A percentile compares a stretch with the other conserved stretches of the same genome.
Evolutionary conservation across 2,329 filamentous ascomycete genomes (phyloP).

Genomic region (Curvularia lunata): DNA sequence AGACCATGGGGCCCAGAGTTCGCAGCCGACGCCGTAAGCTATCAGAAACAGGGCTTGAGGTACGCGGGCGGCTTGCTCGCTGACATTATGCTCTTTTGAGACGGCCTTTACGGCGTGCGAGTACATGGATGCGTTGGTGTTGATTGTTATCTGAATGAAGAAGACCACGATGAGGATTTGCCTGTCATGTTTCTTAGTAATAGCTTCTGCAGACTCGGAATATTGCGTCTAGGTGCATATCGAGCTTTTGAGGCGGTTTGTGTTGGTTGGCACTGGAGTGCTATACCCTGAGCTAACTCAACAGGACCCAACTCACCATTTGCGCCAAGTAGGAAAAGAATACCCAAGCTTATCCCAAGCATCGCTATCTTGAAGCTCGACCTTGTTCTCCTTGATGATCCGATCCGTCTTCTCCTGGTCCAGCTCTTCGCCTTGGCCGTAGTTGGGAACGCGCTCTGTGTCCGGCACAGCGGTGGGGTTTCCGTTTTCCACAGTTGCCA

Average conservation of each 20-base stretch:
- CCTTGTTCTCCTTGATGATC: conserved; percentile 36
- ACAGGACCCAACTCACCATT: conserved; percentile 38
- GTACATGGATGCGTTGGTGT: conserved; percentile 62
- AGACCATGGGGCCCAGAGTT: conserved; percentile 62
- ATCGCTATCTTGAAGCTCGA: conserved; percentile 49
- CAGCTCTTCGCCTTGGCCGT: conserved; percentile 23
- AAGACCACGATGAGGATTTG: conserved; percentile 59
- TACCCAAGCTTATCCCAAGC: conserved; percentile 54
- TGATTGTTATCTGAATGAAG: conserved; percentile 60
- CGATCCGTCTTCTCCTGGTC: conserved; percentile 29
- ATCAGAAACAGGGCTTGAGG: conserved; percentile 60
- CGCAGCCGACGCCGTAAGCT: conserved; percentile 56
- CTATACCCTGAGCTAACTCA: conserved; percentile 33
- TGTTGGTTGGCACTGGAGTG: not conserved
- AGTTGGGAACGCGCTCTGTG: conserved; percentile 30
- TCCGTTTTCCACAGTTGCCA: conserved; percentile 19
- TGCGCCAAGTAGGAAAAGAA: conserved; percentile 55
- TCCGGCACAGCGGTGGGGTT: conserved; percentile 32
- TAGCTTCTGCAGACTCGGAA: not conserved
- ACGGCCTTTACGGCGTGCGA: conserved; percentile 56
- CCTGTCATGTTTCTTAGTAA: conserved; percentile 27
- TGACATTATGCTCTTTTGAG: conserved; percentile 55
- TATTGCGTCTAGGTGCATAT: not conserved
- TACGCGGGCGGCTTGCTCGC: conserved; percentile 55
- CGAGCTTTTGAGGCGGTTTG: not conserved